A percentile compares a stretch with the other conserved stretches of the same genome.
phyloP scores from a whole-genome alignment of 2,329 filamentous ascomycete species.

The Xylaria sp. region DNA sequence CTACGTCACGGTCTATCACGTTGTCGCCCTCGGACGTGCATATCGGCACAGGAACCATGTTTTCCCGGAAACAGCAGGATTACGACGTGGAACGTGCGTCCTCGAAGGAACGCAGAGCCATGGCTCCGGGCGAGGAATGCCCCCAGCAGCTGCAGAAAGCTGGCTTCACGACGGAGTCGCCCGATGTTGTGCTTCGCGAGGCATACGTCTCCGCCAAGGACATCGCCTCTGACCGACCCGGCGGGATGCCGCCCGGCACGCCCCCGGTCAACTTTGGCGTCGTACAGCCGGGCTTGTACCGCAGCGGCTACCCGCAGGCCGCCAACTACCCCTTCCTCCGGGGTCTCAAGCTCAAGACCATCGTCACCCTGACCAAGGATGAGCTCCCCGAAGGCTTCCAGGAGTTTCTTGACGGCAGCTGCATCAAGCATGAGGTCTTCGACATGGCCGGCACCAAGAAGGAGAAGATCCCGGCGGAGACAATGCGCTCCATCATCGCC shows the following conservation, averaged over 20 bases:
- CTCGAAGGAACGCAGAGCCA: conserved; percentile 1
- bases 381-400: conserved; percentile 57
- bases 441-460: conserved; percentile 90
- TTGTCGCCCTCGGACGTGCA: conserved; percentile 1
- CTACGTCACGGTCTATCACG: too few species aligned
- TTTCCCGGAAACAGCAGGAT: conserved; percentile 1
- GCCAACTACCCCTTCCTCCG: conserved; percentile 73
- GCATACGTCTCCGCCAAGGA: conserved; percentile 21
- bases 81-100: neutral
- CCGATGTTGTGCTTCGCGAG: conserved; percentile 13
- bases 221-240: conserved; percentile 19
- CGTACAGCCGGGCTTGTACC: conserved; percentile 74
- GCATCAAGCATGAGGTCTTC: conserved; percentile 74
- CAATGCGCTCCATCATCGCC: conserved; percentile 72
- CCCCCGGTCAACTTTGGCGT: conserved; percentile 73
- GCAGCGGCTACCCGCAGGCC: conserved; percentile 76
- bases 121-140: neutral
- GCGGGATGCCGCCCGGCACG: conserved; percentile 6
- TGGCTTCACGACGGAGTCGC: conserved; percentile 10
- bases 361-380: conserved; percentile 71
- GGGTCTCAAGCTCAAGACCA: conserved; percentile 72
- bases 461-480: conserved; percentile 64
- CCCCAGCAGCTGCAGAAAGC: conserved; percentile 1
- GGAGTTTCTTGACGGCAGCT: conserved; percentile 65
- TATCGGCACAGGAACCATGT: conserved; percentile 5